Evolutionary conservation across 2,329 filamentous ascomycete species (phyloP).

Genomic region (Tricladium varicosporioides): DNA sequence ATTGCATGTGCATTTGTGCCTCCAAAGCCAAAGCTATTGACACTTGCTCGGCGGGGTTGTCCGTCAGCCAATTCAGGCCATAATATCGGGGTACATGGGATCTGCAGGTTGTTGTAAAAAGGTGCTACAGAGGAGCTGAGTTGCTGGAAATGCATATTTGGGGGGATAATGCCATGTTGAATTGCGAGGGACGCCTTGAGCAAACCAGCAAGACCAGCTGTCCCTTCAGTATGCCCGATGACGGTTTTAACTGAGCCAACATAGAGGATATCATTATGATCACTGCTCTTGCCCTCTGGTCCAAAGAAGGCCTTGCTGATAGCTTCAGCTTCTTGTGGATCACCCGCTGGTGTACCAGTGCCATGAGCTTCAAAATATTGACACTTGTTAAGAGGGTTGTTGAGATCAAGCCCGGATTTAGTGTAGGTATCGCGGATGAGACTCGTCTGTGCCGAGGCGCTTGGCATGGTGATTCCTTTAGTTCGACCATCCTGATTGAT

Average conservation of each 20-base stretch:
- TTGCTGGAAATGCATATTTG: slow-evolving; percentile 17
- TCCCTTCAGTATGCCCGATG: slow-evolving; percentile 30
- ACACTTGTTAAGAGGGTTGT: background rate
- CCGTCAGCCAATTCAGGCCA: slow-evolving; percentile 19
- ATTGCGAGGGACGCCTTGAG: slow-evolving; percentile 29
- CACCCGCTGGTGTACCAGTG: slow-evolving; percentile 8
- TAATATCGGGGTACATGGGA: slow-evolving; percentile 13
- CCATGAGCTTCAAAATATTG: background rate
- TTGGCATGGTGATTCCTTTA: slow-evolving; percentile 34
- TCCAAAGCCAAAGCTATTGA: slow-evolving; percentile 32
- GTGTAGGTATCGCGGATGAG: background rate
- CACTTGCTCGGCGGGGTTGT: slow-evolving; percentile 19
- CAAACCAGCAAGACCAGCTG: slow-evolving; percentile 24
- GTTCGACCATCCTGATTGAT: slow-evolving; percentile 46
- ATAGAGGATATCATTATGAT: background rate
- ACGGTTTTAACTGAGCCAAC: slow-evolving; percentile 27
- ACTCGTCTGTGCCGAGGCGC: background rate
- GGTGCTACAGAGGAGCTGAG: slow-evolving; percentile 26
- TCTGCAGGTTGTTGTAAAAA: slow-evolving; percentile 13
- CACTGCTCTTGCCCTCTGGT: background rate
- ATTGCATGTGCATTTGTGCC: slow-evolving; percentile 27
- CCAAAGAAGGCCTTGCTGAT: slow-evolving; percentile 1
- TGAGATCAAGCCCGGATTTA: background rate
- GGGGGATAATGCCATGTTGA: slow-evolving; percentile 14
- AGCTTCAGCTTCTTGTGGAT: slow-evolving; percentile 14